phyloP scores from a whole-genome alignment of 352 stramenopile species.

The Phytopythium boreale region DNA sequence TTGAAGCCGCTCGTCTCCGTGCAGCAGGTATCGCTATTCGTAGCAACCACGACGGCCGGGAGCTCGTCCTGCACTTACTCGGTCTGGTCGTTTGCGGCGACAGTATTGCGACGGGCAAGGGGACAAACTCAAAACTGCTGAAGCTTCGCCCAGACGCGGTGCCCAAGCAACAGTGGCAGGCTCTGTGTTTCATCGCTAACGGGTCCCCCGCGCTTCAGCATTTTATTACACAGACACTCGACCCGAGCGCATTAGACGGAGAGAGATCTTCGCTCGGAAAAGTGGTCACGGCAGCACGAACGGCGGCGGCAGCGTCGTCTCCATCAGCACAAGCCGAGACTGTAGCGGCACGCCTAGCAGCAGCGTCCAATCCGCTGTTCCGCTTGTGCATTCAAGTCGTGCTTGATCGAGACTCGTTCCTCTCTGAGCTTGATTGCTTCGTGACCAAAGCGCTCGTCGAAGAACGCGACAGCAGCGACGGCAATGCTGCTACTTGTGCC shows the following conservation, averaged over 20 bases:
- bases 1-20: not conserved
- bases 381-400: slow-evolving; percentile 24
- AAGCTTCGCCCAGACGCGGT: slow-evolving; percentile 18
- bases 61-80: slow-evolving; percentile 2
- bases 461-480: not conserved
- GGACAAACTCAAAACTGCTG: slow-evolving; percentile 16
- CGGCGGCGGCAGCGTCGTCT: not conserved
- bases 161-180: slow-evolving; percentile 17
- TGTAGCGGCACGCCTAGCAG: not conserved
- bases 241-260: not conserved
- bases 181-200: slow-evolving; percentile 28
- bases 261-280: not conserved
- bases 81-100: not conserved
- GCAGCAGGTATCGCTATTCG: not conserved
- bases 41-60: not conserved
- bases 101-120: not conserved
- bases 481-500: not conserved
- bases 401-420: slow-evolving; percentile 20
- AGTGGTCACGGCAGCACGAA: not conserved
- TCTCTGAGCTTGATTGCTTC: slow-evolving; percentile 23
- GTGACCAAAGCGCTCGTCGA: not conserved
- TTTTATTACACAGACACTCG: slow-evolving; percentile 17
- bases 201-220: slow-evolving; percentile 18
- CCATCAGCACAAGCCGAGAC: not conserved
- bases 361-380: slow-evolving; percentile 5